A percentile compares a stretch with the other conserved stretches of the same genome.
These are phyloP conservation scores for Hortaea sp. DNA, from an alignment of 2,329 filamentous ascomycete genomes.

Conservation along the genomic window DNA sequence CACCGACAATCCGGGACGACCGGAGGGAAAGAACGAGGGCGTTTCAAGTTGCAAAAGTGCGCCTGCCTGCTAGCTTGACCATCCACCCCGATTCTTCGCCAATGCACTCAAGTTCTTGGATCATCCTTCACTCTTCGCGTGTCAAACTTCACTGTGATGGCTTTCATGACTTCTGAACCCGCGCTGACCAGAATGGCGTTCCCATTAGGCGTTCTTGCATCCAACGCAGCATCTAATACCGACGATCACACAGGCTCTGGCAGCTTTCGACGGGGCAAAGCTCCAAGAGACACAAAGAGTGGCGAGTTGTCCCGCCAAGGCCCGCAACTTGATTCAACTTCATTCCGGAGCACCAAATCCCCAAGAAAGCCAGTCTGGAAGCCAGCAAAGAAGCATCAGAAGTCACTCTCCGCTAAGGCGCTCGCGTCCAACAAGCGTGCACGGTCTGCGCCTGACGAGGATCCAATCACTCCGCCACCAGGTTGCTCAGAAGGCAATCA, in stretches of 20 bases:
- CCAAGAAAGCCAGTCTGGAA: slow-evolving; percentile 2
- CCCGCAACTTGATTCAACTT: not conserved
- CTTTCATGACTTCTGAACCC: too few relatives aligned
- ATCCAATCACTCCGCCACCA: not conserved
- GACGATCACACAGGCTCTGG: not conserved
- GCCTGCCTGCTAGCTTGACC: not conserved
- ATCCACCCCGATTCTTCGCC: not conserved
- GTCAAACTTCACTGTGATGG: not conserved
- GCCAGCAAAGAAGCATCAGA: slow-evolving; percentile 9
- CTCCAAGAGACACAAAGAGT: not conserved
- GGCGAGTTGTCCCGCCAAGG: not conserved
- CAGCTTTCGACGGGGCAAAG: not conserved
- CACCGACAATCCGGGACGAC: not conserved
- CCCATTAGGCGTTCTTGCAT: slow-evolving; percentile 9
- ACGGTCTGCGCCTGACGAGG: not conserved
- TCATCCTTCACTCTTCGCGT: too few relatives aligned
- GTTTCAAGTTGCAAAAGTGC: not conserved
- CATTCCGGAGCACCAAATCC: not conserved
- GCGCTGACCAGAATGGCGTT: slow-evolving; percentile 12
- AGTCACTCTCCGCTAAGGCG: slow-evolving; percentile 9
- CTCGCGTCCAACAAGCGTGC: slow-evolving; percentile 6
- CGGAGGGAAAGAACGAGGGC: not conserved
- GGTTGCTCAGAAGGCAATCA: not conserved
- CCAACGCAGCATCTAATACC: not conserved
- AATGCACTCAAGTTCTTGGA: too few relatives aligned